Evolutionary conservation across 176 grass and related monocot species (phyloP).

Genomic region (Carex pumila): DNA sequence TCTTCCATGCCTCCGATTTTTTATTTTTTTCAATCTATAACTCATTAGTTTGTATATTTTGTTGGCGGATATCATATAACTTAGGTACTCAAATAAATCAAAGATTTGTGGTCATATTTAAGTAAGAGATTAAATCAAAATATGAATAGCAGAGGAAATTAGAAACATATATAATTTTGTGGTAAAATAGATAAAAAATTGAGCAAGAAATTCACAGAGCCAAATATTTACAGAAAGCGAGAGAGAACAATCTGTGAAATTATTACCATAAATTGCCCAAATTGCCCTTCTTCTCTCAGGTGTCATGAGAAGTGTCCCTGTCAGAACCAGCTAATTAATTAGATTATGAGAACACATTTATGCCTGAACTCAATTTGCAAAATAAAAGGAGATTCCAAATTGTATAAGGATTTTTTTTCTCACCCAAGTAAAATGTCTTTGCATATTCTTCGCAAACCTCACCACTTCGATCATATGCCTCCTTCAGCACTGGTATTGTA

Average conservation of each 20-base stretch:
- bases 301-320: conserved; percentile 93
- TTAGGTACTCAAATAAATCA: not conserved
- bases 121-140: not conserved
- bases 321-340: not conserved
- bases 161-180: not conserved
- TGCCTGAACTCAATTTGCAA: conserved; percentile 9
- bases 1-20: not conserved
- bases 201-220: not conserved
- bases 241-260: not conserved
- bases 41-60: not conserved
- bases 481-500: conserved; percentile 32
- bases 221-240: not conserved
- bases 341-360: conserved; percentile 8
- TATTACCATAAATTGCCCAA: conserved; percentile 91
- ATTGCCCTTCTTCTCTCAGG: conserved; percentile 76
- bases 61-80: not conserved
- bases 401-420: not conserved
- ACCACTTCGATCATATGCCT: conserved; percentile 60
- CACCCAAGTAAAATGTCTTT: conserved; percentile 95
- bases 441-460: conserved; percentile 89
- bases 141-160: not conserved
- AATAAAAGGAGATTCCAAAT: not conserved
- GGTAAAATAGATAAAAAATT: not conserved
- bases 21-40: not conserved
- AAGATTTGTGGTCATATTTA: not conserved